Evolutionary conservation across 331 rosid species (phyloP).

Genomic region (Quercus phellos): DNA sequence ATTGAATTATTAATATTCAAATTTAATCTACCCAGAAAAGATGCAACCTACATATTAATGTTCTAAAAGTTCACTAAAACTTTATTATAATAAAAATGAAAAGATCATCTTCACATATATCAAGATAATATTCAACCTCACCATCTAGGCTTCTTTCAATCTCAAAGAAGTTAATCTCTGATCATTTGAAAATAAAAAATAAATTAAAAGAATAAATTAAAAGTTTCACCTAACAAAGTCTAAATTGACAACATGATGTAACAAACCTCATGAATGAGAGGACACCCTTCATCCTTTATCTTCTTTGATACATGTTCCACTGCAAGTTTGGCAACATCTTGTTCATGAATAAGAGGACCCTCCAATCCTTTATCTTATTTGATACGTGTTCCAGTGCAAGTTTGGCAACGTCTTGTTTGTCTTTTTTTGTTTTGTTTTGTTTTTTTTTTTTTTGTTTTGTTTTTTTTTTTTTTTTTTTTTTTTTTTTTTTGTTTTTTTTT

Average conservation of each 20-base stretch:
- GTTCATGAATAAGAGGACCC: constrained; percentile 2
- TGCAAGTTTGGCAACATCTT: constrained; percentile 31
- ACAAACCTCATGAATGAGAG: constrained; percentile 41
- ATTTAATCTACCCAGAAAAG: no score
- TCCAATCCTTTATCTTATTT: constrained; percentile 21
- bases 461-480: no score
- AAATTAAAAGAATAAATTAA: background rate
- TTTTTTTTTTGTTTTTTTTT: no score
- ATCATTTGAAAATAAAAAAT: no score
- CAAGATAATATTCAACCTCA: no score
- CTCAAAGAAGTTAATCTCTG: background rate
- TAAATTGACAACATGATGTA: background rate
- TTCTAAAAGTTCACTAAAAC: no score
- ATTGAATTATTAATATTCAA: no score
- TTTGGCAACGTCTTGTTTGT: constrained; percentile 51
- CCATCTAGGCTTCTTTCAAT: no score
- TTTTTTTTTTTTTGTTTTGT: no score
- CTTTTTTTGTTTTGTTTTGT: constrained; percentile 21
- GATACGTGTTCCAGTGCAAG: constrained; percentile 28
- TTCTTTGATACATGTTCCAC: constrained; percentile 13
- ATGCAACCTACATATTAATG: no score
- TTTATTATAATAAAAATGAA: no score
- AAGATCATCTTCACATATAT: no score
- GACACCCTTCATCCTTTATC: constrained; percentile 28
- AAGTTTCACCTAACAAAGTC: background rate